Evolutionary conservation across 345 rosid species (phyloP), one percentile per base, ranked within the genome.

Genomic region (Syzygium aromaticum): DNA sequence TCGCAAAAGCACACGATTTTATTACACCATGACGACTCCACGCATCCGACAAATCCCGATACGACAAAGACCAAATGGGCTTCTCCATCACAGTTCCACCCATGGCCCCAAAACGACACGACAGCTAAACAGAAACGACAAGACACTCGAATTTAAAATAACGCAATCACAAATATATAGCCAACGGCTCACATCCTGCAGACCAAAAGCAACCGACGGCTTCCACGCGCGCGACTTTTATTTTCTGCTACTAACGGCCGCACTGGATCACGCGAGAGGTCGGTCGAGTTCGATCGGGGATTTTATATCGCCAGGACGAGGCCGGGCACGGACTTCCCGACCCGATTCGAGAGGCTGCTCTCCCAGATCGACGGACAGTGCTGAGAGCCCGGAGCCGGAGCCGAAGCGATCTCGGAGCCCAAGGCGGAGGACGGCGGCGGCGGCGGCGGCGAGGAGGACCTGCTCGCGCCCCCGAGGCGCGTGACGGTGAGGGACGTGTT

Each of bases 401-500:
- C 54, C 51, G 77, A 25, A 11, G 88, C 46, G 19, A 93, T 93
- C 95, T 94, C 94, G 27, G 87, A 63, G 52, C 92, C 63, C 1
- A 93, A 92, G 49, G 87, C 6, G 11, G 88, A 59, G 11, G 88
- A 53, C 40, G 87, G 15, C 6, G 92, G 46, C 46, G 46, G 46
- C 46, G 46, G 46, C 46, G 46, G 46, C 6, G 46, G 46, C 43
- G 43, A 43, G 46, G 46, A 38, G 1, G 90, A 87, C 13, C 87
- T 54, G 88, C 19, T 33, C 22, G 23, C 89, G 86, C 86, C 84
- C 90, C 96, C 96, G 22, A 97, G 84, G 85, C 98, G 92, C 11
- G 99, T 95, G 21, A 98, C 99, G 12, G 96, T 95, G 61, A 98
- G 98, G 64, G 99, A 95, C 49, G 99, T 96, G 92, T 98, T 98